Percentiles rank a stretch among this genome's conserved stretches.
Conservation (phyloP, 164 flowering plant species). For the Buxus sempervirens region DNA sequence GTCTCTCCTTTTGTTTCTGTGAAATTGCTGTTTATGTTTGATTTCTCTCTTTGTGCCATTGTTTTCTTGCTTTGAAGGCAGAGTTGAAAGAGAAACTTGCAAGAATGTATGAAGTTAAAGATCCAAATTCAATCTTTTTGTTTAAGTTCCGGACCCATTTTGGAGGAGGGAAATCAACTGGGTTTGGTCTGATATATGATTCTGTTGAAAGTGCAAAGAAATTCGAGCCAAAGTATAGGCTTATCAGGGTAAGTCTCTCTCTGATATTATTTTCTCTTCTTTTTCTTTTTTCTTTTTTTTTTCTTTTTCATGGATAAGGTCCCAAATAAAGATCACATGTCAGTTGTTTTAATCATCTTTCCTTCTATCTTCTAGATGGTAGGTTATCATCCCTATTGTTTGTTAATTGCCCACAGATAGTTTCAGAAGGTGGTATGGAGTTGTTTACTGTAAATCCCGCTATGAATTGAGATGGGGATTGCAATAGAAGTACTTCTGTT, state of each 20-base stretch:
- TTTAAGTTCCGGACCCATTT: slow-evolving; percentile 71
- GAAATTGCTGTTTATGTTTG: not conserved
- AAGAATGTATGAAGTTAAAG: slow-evolving; percentile 59
- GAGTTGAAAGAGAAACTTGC: slow-evolving; percentile 63
- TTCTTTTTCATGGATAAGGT: too few species aligned
- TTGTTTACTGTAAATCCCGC: too few species aligned
- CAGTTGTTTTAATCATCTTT: too few species aligned
- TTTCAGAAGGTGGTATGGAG: too few species aligned
- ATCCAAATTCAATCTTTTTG: slow-evolving; percentile 55
- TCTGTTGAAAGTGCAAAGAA: slow-evolving; percentile 66
- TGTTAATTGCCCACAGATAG: too few species aligned
- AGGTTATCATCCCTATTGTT: too few species aligned
- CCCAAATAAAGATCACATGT: too few species aligned
- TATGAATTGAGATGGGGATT: too few species aligned
- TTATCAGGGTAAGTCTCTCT: slow-evolving; percentile 53
- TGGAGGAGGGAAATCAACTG: slow-evolving; percentile 76
- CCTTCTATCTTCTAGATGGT: too few species aligned
- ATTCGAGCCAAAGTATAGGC: slow-evolving; percentile 70
- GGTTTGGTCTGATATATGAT: slow-evolving; percentile 66
- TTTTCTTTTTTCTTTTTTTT: not conserved
- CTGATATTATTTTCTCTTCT: not conserved
- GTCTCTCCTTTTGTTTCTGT: not conserved
- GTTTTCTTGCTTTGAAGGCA: slow-evolving; percentile 27
- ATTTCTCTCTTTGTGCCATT: not conserved
- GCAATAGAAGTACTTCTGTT: too few species aligned